Base-by-base conservation (phyloP, 1,284 basidiomycete species). In the Ceratorhiza oryzae-sativae region DNA sequence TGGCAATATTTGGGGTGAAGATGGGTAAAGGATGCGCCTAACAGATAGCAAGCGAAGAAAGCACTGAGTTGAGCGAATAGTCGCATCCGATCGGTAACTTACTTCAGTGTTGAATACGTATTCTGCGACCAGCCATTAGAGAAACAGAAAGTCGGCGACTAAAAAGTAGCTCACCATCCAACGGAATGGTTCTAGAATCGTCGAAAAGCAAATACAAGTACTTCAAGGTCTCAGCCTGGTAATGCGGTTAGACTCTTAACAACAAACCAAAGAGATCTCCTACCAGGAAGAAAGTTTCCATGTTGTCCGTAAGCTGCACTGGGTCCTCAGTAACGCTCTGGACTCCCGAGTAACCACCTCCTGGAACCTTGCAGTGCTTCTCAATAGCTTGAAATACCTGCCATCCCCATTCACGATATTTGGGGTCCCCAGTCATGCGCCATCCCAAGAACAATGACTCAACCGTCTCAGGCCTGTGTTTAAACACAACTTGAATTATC, bases 21-120 rank as follows among this genome's bases (percentile, higher is more conserved):
- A 90, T 84, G 10, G 90, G 89, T 42, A 91, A 79, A 9, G 89
- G 88, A 77, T 91, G 90, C 10, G 87, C 89, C 87, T 89, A 75
- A 34, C 45, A 34, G 36, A 15, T 34, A 32, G 36, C 18, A 30
- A 25, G 9, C 32, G 25, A 27, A 13, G 23, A 12, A 9, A 6
- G 1, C 45, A 18, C 25, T 18, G 15, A 48, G 13, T 5, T 34
- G 25, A 2, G 34, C 32, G 18, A 18, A 45, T 9, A 45, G 15
- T 18, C 18, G 42, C 15, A 45, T 53, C 27, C 8, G 36, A 23
- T 5, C 3, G 32, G 61, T 27, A 56, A 78, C 83, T 73, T 75
- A 90, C 91, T 84, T 97, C 95, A 2, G 96, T 98, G 78, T 97
- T 98, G 81, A 97, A 91, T n/a, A 98, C 94, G 79, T 92, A 91